Percentiles rank a stretch among this genome's conserved stretches.
These are phyloP conservation scores for Trichoderma gracile DNA, from an alignment of 2,329 filamentous ascomycete genomes.

Conservation along the genomic window DNA sequence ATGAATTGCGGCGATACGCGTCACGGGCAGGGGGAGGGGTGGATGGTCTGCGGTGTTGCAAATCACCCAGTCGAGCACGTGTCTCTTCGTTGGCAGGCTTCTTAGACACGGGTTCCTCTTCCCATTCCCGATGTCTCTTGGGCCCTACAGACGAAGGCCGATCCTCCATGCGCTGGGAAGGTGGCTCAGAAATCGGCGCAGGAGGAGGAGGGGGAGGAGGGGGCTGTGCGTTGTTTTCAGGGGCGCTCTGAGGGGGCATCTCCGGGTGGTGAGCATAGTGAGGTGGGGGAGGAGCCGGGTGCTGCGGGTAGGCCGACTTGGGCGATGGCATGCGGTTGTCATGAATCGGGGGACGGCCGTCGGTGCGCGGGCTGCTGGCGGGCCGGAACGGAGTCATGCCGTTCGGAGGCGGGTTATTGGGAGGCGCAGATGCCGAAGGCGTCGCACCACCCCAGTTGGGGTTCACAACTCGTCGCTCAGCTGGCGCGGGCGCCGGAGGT, in stretches of 20 bases:
- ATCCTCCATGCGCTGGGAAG: constrained; percentile 62
- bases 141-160: constrained; percentile 76
- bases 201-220: constrained; percentile 54
- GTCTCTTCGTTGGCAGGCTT: constrained; percentile 88
- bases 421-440: constrained; percentile 43
- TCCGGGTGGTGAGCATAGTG: constrained; percentile 72
- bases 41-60: constrained; percentile 74
- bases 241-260: constrained; percentile 57
- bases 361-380: constrained; percentile 76
- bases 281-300: constrained; percentile 53
- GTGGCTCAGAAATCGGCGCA: constrained; percentile 62
- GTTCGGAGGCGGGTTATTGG: constrained; percentile 46
- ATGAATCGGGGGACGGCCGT: constrained; percentile 74
- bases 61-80: constrained; percentile 81
- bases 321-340: constrained; percentile 91
- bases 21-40: constrained; percentile 64
- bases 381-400: constrained; percentile 69
- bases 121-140: constrained; percentile 92
- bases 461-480: constrained; percentile 60
- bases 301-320: constrained; percentile 79
- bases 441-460: constrained; percentile 60
- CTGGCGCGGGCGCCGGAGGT: constrained; percentile 51
- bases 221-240: constrained; percentile 52
- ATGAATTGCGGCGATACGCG: constrained; percentile 74
- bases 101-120: constrained; percentile 76